Evolutionary conservation across 169 alveolate species (phyloP), one percentile per base, ranked within the genome.

Genomic region (Eimeria praecox): DNA sequence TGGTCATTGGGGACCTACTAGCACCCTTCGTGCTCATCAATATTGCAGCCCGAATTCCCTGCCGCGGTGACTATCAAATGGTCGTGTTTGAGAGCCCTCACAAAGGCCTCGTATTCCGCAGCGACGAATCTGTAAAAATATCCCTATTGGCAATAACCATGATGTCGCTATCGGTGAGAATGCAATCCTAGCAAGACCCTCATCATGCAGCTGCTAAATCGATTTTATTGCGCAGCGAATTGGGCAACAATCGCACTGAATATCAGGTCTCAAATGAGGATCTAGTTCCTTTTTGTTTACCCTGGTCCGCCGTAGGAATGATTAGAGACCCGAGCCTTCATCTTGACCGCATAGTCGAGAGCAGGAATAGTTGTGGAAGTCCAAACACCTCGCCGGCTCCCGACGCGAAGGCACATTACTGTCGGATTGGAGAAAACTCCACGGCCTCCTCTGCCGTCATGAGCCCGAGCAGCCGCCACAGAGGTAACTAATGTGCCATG

Each of bases 401-500:
- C 96, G 24, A 93, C 96, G 9, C 96, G 96, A 9, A 93, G 94
- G 59, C 96, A 93, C 96, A 93, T 93, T 30, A 93, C 93, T n/a
- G 71, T 93, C 35, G 93, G 86, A 27, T 88, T 46, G 20, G 96
- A 35, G 56, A 69, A 62, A 44, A 97, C 95, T 20, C 98, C 98
- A n/a, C 97, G 87, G 71, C 96, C 97, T n/a, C 98, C 98, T 27
- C 92, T 40, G 69, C 94, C 94, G 92, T 96, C 97, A 54, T 97
- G 97, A 46, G 97, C 97, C n/a, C 94, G 91, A 20, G 98, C 98
- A 10, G 98, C 98, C n/a, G 97, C 96, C 42, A 97, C 96, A 24
- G 98, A 97, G 18, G 98, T 97, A 92, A 97, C 97, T 30, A 95
- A 95, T 24, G 98, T 97, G n/a, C 98, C 98, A 54, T 97, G 98